These are phyloP conservation scores for Chrysophaeum taylorii DNA, from an alignment of 352 stramenopile genomes.

Conservation along the genomic window DNA sequence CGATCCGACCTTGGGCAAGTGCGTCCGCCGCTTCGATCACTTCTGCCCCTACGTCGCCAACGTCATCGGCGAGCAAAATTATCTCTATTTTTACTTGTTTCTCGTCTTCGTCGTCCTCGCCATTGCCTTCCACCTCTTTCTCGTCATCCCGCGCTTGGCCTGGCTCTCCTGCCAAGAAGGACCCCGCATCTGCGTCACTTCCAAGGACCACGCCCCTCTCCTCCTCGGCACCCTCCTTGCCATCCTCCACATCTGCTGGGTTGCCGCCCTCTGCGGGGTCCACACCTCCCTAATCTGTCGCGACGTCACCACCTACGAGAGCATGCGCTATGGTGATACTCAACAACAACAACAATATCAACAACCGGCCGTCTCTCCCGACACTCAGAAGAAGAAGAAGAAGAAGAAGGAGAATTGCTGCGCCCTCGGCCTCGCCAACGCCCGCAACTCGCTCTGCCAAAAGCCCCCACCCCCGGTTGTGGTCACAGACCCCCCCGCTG, in stretches of 20 bases:
- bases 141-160: neutral
- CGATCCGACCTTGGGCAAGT: slow-evolving; percentile 63
- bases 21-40: slow-evolving; percentile 46
- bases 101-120: slow-evolving; percentile 41
- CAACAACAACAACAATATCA: neutral
- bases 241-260: neutral
- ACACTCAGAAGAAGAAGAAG: too few species aligned
- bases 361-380: neutral
- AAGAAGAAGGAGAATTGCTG: too few species aligned
- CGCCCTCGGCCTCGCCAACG: neutral
- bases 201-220: neutral
- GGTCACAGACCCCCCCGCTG: neutral
- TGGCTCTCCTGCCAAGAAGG: neutral
- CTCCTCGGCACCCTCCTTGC: neutral
- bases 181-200: neutral
- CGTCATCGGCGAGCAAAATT: slow-evolving; percentile 85
- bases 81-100: slow-evolving; percentile 83
- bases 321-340: neutral
- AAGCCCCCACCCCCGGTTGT: neutral
- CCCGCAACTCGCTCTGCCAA: neutral
- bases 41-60: slow-evolving; percentile 81
- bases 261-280: neutral
- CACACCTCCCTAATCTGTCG: slow-evolving; percentile 3
- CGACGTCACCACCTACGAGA: slow-evolving; percentile 12
- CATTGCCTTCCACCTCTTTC: neutral